Base-by-base conservation (phyloP, 2,329 filamentous ascomycete species). In the Onygena corvina region DNA sequence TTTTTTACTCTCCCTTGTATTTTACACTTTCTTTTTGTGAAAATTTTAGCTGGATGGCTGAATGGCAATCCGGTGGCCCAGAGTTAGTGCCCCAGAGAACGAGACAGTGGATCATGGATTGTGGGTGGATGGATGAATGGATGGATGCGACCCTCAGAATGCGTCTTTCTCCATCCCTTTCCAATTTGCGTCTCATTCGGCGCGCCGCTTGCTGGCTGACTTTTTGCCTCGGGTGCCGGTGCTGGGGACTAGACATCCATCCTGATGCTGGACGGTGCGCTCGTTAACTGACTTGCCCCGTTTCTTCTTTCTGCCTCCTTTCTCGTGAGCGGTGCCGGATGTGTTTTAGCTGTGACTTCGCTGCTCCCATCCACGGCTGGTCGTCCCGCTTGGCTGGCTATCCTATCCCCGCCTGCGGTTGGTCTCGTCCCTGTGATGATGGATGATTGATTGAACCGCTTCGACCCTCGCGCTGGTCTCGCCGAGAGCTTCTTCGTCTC, bases 1-100 rank as follows among this genome's bases (percentile, higher is more conserved):
- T 38, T 14, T 18, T 11, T 30, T 11, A 7, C 16, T 18, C 16
- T 38, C 14, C 18, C n/a, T 38, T 38, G 21, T 38, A 23, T 40
- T 42, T 42, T 27, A 42, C 38, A 42, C 38, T 42, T 42, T 42
- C 38, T 42, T 42, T 42, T 42, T 42, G 38, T 42, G 38, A 21
- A 42, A 42, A 42, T 25, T 42, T n/a, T 42, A 42, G 23, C 38
- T 42, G 38, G 38, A 42, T 42, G 38, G 38, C 38, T 42, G 38
- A 42, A 42, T 42, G 38, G 38, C 38, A 42, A 42, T 42, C 38
- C 38, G 38, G 38, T 42, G 38, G 38, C 38, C 38, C 38, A 42
- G 38, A 27, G 38, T 42, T 42, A 42, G 38, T 42, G 38, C 38
- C 27, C 38, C 38, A 42, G 23, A 42, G 38, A 42, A 42, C 38